phyloP scores from a whole-genome alignment of 352 stramenopile species.

The Pythium vanterpoolii region DNA sequence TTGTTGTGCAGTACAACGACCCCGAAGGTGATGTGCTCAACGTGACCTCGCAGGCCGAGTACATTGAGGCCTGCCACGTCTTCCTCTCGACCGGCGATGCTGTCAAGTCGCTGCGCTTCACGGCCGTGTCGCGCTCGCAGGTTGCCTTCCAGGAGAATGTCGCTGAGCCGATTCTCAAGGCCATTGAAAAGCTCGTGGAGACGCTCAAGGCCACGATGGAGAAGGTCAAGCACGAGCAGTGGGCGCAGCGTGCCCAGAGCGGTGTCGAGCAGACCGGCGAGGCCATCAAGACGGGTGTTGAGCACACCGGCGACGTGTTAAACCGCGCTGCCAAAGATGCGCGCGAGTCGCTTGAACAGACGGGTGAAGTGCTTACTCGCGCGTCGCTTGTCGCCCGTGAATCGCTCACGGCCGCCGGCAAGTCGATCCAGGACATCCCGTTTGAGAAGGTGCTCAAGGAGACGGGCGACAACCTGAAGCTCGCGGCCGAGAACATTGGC shows the following conservation, averaged over 20 bases:
- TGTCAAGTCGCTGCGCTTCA: conserved; percentile 63
- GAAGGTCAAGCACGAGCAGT: conserved; percentile 82
- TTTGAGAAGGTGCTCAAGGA: conserved; percentile 83
- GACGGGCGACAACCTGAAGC: conserved; percentile 77
- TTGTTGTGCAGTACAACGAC: conserved; percentile 83
- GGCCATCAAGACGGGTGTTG: conserved; percentile 40
- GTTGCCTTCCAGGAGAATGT: conserved; percentile 79
- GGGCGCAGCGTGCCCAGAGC: conserved; percentile 47
- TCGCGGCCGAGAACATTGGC: conserved; percentile 61
- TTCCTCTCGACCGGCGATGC: conserved; percentile 36
- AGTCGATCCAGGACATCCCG: conserved; percentile 72
- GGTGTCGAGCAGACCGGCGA: conserved; percentile 33
- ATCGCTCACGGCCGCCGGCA: conserved; percentile 24
- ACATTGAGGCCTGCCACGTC: conserved; percentile 52
- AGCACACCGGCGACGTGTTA: conserved; percentile 62
- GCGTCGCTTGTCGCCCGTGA: conserved; percentile 19
- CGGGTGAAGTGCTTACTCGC: conserved; percentile 37
- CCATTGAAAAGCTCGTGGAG: conserved; percentile 79
- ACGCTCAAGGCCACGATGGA: conserved; percentile 75
- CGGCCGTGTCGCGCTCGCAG: conserved; percentile 51
- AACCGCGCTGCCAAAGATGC: conserved; percentile 38
- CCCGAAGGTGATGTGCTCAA: conserved; percentile 68
- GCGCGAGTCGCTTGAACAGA: conserved; percentile 24
- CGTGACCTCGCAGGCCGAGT: conserved; percentile 69
- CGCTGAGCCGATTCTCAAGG: conserved; percentile 74